phyloP scores from a whole-genome alignment of 2,329 filamentous ascomycete genomes.

The Triangularia setosa region DNA sequence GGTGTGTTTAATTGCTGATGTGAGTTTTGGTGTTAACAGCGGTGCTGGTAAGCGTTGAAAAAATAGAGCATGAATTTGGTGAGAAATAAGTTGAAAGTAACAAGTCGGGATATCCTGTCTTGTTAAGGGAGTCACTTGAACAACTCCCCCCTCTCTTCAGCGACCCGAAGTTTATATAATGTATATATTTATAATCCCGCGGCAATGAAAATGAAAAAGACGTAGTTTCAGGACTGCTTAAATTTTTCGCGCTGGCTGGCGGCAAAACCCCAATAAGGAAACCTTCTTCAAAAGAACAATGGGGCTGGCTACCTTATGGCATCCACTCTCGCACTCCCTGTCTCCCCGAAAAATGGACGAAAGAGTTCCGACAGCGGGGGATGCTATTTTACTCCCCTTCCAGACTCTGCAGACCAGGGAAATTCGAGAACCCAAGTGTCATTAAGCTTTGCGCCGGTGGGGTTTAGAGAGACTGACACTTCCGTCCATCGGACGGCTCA shows the following conservation, averaged over 20 bases:
- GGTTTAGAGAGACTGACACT: neutral
- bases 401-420: neutral
- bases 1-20: neutral
- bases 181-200: neutral
- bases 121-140: neutral
- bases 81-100: neutral
- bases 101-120: neutral
- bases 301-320: neutral
- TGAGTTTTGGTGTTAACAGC: too few species aligned
- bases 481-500: neutral
- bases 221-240: neutral
- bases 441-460: neutral
- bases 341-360: neutral
- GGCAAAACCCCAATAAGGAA: neutral
- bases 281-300: neutral
- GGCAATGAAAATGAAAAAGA: neutral
- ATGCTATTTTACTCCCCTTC: neutral
- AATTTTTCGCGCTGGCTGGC: neutral
- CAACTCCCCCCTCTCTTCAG: neutral
- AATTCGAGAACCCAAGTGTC: neutral
- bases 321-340: neutral
- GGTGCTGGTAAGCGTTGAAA: neutral
- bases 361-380: conserved; percentile 1
- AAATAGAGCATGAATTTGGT: neutral
- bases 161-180: neutral